These are phyloP conservation scores for Cladosporium sp. DNA, from an alignment of 2,329 filamentous ascomycete species.

Conservation along the genomic window DNA sequence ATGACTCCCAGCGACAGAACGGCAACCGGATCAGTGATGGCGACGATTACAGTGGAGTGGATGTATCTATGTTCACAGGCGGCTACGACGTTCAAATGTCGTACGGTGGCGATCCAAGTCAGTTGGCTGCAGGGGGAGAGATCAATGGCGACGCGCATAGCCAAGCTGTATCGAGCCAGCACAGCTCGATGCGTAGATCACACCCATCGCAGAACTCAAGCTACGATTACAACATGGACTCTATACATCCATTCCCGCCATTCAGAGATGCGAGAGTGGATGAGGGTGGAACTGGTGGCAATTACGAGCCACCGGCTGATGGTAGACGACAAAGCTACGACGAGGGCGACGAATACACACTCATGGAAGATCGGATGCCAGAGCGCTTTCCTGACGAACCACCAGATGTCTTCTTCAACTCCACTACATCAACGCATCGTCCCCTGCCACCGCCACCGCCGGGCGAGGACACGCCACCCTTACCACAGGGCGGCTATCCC, in stretches of 20 bases:
- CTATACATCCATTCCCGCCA: slow-evolving; percentile 55
- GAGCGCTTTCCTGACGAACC: slow-evolving; percentile 53
- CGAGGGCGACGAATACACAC: slow-evolving; percentile 73
- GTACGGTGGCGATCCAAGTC: slow-evolving; percentile 52
- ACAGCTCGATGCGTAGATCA: slow-evolving; percentile 42
- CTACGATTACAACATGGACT: slow-evolving; percentile 38
- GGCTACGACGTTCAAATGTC: slow-evolving; percentile 61
- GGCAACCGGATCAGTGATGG: slow-evolving; percentile 60
- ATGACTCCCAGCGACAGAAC: slow-evolving; percentile 31
- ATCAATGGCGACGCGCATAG: slow-evolving; percentile 31
- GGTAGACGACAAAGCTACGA: slow-evolving; percentile 78
- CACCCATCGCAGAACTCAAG: slow-evolving; percentile 39
- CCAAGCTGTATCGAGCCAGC: slow-evolving; percentile 39
- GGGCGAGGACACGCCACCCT: slow-evolving; percentile 40
- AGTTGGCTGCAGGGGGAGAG: slow-evolving; percentile 34
- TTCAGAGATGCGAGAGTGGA: slow-evolving; percentile 70
- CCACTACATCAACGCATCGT: slow-evolving; percentile 61
- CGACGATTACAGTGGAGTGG: slow-evolving; percentile 63
- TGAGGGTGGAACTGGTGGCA: slow-evolving; percentile 82
- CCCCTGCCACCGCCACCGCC: slow-evolving; percentile 63
- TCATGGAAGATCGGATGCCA: slow-evolving; percentile 39
- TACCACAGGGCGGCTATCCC: slow-evolving; percentile 11
- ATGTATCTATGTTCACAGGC: slow-evolving; percentile 70
- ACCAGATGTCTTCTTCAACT: slow-evolving; percentile 91
- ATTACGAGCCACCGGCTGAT: slow-evolving; percentile 66